Conservation (phyloP, 345 rosid genomes). For the Diplotaxis tenuifolia region DNA sequence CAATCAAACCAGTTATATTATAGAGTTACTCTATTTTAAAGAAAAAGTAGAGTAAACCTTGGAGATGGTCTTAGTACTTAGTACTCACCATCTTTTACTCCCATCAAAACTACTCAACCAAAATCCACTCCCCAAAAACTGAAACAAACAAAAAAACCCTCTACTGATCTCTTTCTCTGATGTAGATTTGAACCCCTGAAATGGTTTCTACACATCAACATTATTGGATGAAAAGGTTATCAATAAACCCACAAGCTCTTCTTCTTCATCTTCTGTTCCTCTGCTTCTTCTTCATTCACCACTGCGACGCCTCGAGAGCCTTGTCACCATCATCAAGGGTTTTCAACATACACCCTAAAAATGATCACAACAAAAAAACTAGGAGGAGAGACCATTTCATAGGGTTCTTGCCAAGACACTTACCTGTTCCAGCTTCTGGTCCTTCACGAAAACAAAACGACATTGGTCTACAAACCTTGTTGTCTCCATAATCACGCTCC, state of each 20-base stretch:
- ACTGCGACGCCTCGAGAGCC: conserved; percentile 51
- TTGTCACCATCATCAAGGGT: conserved; percentile 35
- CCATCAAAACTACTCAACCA: conserved; percentile 16
- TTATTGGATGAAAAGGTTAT: conserved; percentile 38
- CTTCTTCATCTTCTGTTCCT: conserved; percentile 25
- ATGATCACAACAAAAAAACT: conserved; percentile 17
- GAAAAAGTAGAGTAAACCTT: too few relatives aligned
- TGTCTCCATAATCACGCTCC: conserved; percentile 57
- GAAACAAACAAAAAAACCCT: conserved; percentile 18
- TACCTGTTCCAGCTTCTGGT: conserved; percentile 84
- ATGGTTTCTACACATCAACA: conserved; percentile 39
- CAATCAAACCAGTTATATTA: too few relatives aligned
- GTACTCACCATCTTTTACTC: conserved; percentile 36
- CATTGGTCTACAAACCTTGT: conserved; percentile 54
- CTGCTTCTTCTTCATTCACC: conserved; percentile 35
- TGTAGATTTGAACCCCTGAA: conserved; percentile 14
- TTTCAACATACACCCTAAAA: conserved; percentile 45
- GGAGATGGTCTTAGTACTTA: too few relatives aligned
- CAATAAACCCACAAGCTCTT: conserved; percentile 19
- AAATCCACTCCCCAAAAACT: conserved; percentile 3
- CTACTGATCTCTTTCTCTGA: conserved; percentile 14
- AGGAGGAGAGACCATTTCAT: conserved; percentile 55
- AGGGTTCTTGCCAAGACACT: conserved; percentile 73
- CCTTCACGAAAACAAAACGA: conserved; percentile 92
- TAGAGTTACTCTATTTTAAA: too few relatives aligned